Conservation (phyloP, 202 grass and related monocot genomes). For the Panicum hallii region DNA sequence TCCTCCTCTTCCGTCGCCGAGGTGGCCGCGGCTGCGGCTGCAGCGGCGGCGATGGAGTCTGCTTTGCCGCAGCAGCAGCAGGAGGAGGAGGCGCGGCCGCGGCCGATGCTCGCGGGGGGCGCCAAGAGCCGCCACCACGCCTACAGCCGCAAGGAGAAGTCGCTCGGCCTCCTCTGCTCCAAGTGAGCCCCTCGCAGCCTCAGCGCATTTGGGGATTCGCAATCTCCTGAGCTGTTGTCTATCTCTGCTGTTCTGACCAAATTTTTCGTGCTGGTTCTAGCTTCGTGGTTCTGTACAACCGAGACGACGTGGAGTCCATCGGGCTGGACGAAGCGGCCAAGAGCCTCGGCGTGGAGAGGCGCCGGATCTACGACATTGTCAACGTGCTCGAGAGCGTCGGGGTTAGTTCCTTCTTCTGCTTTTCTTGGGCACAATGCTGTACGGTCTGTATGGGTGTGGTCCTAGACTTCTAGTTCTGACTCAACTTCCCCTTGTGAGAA, state of each 20-base stretch:
- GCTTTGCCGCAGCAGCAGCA: neutral
- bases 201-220: neutral
- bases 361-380: slow-evolving; percentile 98
- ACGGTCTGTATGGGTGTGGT: neutral
- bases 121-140: slow-evolving; percentile 50
- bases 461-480: neutral
- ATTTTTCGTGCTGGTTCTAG: slow-evolving; percentile 43
- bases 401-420: slow-evolving; percentile 49
- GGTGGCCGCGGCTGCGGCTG: neutral
- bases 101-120: neutral
- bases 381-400: slow-evolving; percentile 95
- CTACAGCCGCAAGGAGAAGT: slow-evolving; percentile 95
- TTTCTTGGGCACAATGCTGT: neutral
- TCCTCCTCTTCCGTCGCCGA: slow-evolving; percentile 39
- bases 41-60: neutral
- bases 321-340: slow-evolving; percentile 79
- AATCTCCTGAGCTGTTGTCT: neutral
- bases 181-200: slow-evolving; percentile 57
- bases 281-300: slow-evolving; percentile 77
- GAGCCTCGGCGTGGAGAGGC: slow-evolving; percentile 78
- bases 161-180: slow-evolving; percentile 84
- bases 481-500: neutral
- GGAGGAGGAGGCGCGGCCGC: neutral
- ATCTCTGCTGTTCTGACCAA: slow-evolving; percentile 36
- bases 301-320: slow-evolving; percentile 62